These are phyloP conservation scores for Bacterosira constricta DNA, from an alignment of 108 stramenopile genomes.

Conservation along the genomic window DNA sequence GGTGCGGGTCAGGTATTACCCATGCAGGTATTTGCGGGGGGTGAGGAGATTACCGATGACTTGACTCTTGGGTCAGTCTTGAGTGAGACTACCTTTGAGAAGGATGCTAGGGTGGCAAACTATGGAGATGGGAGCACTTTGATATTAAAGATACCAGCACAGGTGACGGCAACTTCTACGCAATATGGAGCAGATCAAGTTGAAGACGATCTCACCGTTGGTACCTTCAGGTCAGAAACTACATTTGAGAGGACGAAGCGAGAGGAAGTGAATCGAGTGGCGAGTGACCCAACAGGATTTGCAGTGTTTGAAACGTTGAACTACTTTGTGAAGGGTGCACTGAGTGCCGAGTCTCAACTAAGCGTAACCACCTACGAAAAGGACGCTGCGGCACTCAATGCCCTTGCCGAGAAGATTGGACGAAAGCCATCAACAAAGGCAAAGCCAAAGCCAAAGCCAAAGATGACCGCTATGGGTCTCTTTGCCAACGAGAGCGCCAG, in stretches of 20 bases:
- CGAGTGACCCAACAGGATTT: background rate
- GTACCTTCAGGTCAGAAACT: conserved; percentile 20
- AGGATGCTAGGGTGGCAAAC: conserved; percentile 15
- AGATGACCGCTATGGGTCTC: too few species aligned
- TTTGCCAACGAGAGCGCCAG: too few species aligned
- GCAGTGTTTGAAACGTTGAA: background rate
- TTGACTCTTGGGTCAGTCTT: conserved; percentile 13
- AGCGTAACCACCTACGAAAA: conserved; percentile 46
- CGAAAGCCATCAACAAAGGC: background rate
- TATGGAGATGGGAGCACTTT: background rate
- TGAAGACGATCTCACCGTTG: background rate
- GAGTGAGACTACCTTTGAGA: conserved; percentile 47
- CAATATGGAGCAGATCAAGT: background rate
- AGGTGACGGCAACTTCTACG: background rate
- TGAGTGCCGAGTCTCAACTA: conserved; percentile 11
- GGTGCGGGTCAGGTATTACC: background rate
- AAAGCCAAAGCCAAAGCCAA: conserved; percentile 7
- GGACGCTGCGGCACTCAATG: conserved; percentile 10
- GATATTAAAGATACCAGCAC: background rate
- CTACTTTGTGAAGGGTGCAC: background rate
- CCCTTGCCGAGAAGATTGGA: conserved; percentile 15
- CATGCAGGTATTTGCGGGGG: background rate
- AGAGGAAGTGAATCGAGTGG: background rate
- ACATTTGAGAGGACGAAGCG: conserved; percentile 33
- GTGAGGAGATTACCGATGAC: conserved; percentile 2